Percentiles rank a stretch among this genome's conserved stretches.
These are phyloP conservation scores for Cercospora citrullina DNA, from an alignment of 2,329 filamentous ascomycete genomes.

Conservation along the genomic window DNA sequence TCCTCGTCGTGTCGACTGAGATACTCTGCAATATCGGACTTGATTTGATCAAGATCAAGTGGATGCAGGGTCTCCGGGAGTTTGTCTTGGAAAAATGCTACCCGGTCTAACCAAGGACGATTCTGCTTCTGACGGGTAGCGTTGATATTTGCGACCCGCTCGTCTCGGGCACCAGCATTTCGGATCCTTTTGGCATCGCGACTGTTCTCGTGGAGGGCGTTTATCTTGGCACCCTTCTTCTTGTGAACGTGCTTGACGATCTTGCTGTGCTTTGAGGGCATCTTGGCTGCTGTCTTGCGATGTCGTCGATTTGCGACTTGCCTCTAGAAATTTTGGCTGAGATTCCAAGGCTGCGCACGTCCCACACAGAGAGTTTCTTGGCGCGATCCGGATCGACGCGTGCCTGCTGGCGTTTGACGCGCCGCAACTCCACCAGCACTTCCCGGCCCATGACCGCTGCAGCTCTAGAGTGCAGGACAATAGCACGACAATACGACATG, in stretches of 20 bases:
- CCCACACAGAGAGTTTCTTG: neutral
- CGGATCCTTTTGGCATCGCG: conserved; percentile 81
- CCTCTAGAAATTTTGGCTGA: conserved; percentile 6
- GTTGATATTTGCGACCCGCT: conserved; percentile 73
- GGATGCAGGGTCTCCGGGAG: conserved; percentile 43
- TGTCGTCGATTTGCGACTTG: neutral
- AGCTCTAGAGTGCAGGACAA: conserved; percentile 4
- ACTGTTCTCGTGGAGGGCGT: conserved; percentile 81
- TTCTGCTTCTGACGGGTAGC: conserved; percentile 72
- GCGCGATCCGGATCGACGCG: neutral
- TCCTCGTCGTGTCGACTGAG: conserved; percentile 70
- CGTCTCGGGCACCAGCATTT: conserved; percentile 75
- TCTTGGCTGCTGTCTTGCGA: conserved; percentile 44
- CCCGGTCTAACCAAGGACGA: conserved; percentile 61
- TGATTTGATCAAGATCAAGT: conserved; percentile 58
- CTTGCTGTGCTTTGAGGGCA: conserved; percentile 75
- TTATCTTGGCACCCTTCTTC: conserved; percentile 79
- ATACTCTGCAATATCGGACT: conserved; percentile 50
- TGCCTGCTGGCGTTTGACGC: conserved; percentile 1
- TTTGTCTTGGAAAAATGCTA: conserved; percentile 65
- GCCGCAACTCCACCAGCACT: conserved; percentile 7
- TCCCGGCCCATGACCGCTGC: conserved; percentile 1
- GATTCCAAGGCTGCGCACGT: neutral
- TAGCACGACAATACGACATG: neutral
- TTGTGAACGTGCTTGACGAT: conserved; percentile 87